Evolutionary conservation across 345 rosid species (phyloP).

Genomic region (Gossypioides kirkii): DNA sequence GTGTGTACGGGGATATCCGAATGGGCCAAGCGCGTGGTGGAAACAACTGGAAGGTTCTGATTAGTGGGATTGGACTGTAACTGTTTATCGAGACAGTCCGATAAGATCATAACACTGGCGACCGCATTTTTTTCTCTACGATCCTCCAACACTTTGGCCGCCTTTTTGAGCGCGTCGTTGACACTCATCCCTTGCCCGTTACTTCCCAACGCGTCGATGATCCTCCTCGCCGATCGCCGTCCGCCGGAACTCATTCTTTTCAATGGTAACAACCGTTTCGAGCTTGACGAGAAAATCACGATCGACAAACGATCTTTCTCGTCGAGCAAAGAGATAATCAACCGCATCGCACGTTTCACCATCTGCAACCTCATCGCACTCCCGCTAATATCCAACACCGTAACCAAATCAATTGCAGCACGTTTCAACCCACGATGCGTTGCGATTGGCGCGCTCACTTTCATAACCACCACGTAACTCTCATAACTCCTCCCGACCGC

Average conservation of each 20-base stretch:
- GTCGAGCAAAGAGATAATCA: slow-evolving; percentile 48
- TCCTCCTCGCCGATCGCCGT: slow-evolving; percentile 55
- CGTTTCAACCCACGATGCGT: slow-evolving; percentile 29
- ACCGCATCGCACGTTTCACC: slow-evolving; percentile 61
- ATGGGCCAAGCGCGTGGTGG: slow-evolving; percentile 53
- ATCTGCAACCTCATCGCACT: slow-evolving; percentile 37
- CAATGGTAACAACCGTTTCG: slow-evolving; percentile 65
- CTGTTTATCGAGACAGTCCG: slow-evolving; percentile 47
- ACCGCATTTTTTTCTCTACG: slow-evolving; percentile 70
- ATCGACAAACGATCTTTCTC: slow-evolving; percentile 73
- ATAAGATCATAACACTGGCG: slow-evolving; percentile 49
- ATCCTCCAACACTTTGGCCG: slow-evolving; percentile 79
- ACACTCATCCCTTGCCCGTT: slow-evolving; percentile 55
- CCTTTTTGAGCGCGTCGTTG: slow-evolving; percentile 78
- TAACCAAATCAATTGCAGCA: slow-evolving; percentile 62
- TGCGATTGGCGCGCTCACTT: slow-evolving; percentile 52
- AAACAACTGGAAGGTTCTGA: slow-evolving; percentile 32
- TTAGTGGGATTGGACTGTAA: slow-evolving; percentile 22
- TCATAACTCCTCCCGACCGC: slow-evolving; percentile 48
- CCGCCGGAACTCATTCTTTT: slow-evolving; percentile 71
- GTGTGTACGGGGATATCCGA: slow-evolving; percentile 56
- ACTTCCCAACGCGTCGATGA: slow-evolving; percentile 57
- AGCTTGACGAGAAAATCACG: slow-evolving; percentile 63
- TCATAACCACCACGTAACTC: slow-evolving; percentile 53
- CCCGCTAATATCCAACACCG: slow-evolving; percentile 62